phyloP scores from a whole-genome alignment of 2,329 filamentous ascomycete species.

The Pseudovirgaria hyperparasitica region DNA sequence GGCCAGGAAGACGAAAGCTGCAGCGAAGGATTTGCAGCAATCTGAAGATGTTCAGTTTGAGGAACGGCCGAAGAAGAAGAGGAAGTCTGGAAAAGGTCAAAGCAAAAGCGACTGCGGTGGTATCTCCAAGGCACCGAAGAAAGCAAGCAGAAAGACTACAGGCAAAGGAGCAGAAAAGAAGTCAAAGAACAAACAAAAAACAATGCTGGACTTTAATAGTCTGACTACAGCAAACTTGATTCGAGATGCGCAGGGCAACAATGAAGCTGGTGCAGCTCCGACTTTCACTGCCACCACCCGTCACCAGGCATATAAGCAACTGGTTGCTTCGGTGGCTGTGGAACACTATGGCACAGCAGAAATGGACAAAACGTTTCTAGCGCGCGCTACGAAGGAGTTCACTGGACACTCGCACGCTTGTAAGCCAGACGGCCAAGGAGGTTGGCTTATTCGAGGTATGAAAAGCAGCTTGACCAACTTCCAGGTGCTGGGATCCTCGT shows the following conservation, averaged over 20 bases:
- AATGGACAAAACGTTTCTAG: slow-evolving; percentile 24
- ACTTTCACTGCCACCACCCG: slow-evolving; percentile 14
- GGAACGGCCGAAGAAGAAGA: too few relatives aligned
- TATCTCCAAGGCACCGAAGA: too few relatives aligned
- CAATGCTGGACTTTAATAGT: slow-evolving; percentile 6
- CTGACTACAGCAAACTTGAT: slow-evolving; percentile 21
- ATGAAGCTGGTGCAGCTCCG: slow-evolving; percentile 13
- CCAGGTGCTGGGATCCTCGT: slow-evolving; percentile 39
- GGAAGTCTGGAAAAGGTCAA: too few relatives aligned
- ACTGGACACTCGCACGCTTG: slow-evolving; percentile 21
- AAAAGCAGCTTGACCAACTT: slow-evolving; percentile 31
- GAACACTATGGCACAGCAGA: slow-evolving; percentile 19
- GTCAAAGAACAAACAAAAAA: slow-evolving; percentile 9
- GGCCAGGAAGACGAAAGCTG: too few relatives aligned
- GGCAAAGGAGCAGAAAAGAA: slow-evolving; percentile 10
- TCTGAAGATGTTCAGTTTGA: too few relatives aligned
- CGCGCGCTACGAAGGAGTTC: slow-evolving; percentile 29
- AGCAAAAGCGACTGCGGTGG: too few relatives aligned
- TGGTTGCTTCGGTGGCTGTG: slow-evolving; percentile 26
- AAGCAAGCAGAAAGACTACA: neutral
- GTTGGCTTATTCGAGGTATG: slow-evolving; percentile 38
- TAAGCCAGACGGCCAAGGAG: slow-evolving; percentile 18
- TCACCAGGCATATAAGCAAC: slow-evolving; percentile 22
- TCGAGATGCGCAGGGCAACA: slow-evolving; percentile 14
- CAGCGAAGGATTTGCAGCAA: too few relatives aligned